These are phyloP conservation scores for Saccharomycopsis phalli DNA, from an alignment of 1,139 yeast genomes.

Conservation along the genomic window DNA sequence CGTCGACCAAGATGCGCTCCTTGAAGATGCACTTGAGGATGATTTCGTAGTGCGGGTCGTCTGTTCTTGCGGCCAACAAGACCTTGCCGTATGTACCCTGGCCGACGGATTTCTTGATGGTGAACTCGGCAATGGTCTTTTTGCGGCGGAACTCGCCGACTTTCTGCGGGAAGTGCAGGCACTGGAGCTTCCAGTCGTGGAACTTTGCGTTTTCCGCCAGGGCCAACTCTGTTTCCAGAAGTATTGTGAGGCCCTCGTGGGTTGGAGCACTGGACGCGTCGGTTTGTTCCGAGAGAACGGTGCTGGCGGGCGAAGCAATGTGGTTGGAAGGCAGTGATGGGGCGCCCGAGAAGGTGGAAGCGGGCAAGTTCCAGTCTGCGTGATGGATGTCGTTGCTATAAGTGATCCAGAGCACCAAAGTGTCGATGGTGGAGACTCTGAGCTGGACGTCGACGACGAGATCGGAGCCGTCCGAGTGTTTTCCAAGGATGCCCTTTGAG, in stretches of 20 bases:
- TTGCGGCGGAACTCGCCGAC: conserved; percentile 56
- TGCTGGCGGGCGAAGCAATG: neutral
- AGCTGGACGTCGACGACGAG: conserved; percentile 72
- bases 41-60: conserved; percentile 54
- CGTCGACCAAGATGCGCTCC: conserved; percentile 86
- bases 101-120: conserved; percentile 70
- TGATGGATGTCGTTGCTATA: conserved; percentile 47
- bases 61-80: conserved; percentile 61
- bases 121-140: conserved; percentile 64
- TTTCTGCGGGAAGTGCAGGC: conserved; percentile 42
- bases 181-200: conserved; percentile 29
- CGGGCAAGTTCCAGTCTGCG: neutral
- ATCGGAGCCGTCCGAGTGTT: conserved; percentile 59
- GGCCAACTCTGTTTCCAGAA: conserved; percentile 34
- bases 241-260: conserved; percentile 6
- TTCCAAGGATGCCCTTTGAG: conserved; percentile 59
- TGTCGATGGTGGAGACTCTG: conserved; percentile 53
- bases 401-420: conserved; percentile 78
- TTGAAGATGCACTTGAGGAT: conserved; percentile 86
- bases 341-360: neutral
- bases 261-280: conserved; percentile 14
- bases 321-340: neutral
- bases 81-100: conserved; percentile 97
- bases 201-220: conserved; percentile 38
- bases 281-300: neutral